A percentile compares a stretch with the other conserved stretches of the same genome.
These are phyloP conservation scores for Malus sylvestris DNA, from an alignment of 306 rosid genomes.

Conservation along the genomic window DNA sequence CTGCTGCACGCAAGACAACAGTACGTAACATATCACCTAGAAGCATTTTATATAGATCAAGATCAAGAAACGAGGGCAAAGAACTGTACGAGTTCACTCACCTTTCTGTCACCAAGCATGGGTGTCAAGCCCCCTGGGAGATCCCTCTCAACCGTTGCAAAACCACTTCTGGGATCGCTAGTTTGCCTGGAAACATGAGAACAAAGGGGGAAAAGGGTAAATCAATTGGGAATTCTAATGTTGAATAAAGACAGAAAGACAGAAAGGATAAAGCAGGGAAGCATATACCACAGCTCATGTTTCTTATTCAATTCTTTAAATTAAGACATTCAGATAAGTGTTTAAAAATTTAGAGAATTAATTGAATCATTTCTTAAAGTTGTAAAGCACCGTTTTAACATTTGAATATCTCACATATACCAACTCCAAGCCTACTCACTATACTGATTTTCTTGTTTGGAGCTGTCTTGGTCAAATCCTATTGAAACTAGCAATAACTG, in stretches of 20 bases:
- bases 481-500: neutral
- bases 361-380: neutral
- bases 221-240: neutral
- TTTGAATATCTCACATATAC: neutral
- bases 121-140: conserved; percentile 95
- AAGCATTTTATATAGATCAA: neutral
- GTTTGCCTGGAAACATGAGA: conserved; percentile 60
- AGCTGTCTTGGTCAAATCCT: neutral
- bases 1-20: neutral
- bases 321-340: neutral
- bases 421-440: neutral
- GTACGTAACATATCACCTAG: neutral
- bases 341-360: neutral
- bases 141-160: conserved; percentile 96
- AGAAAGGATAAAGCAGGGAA: neutral
- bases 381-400: neutral
- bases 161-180: conserved; percentile 92
- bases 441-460: neutral
- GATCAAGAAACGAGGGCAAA: neutral
- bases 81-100: conserved; percentile 15
- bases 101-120: conserved; percentile 98
- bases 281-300: neutral
- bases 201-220: neutral
- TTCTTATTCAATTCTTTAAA: conserved; percentile 2
- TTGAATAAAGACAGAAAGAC: neutral